Evolutionary conservation across 306 rosid genomes (phyloP).

Genomic region (Amphicarpaea edgeworthii): DNA sequence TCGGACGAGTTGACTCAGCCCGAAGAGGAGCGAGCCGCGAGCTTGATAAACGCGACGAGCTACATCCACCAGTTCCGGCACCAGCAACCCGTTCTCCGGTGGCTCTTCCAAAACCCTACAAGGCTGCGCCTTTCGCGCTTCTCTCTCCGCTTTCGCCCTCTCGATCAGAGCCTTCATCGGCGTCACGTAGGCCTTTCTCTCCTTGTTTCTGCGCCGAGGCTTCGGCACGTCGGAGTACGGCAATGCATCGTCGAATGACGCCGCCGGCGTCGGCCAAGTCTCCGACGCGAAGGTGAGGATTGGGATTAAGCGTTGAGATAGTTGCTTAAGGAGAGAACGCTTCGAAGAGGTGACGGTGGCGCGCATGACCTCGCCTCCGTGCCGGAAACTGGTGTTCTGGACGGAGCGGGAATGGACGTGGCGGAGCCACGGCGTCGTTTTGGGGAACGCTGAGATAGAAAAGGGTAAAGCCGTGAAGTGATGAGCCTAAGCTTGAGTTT

Average conservation of each 20-base stretch:
- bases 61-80: constrained; percentile 73
- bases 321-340: constrained; percentile 42
- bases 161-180: constrained; percentile 80
- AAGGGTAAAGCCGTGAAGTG: no score
- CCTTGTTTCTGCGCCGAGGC: constrained; percentile 57
- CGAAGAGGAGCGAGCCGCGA: constrained; percentile 54
- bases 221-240: constrained; percentile 67
- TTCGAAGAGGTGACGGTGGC: constrained; percentile 24
- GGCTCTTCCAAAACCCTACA: constrained; percentile 67
- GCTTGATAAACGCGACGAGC: constrained; percentile 72
- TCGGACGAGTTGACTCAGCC: constrained; percentile 59
- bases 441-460: background rate
- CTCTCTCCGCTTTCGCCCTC: constrained; percentile 72
- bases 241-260: constrained; percentile 1
- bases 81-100: constrained; percentile 79
- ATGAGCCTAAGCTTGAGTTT: background rate
- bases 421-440: constrained; percentile 14
- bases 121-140: constrained; percentile 67
- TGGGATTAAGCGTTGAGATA: constrained; percentile 35
- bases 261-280: constrained; percentile 24
- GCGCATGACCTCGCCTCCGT: constrained; percentile 46
- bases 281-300: constrained; percentile 45
- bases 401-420: no score
- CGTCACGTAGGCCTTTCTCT: constrained; percentile 76
- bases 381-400: constrained; percentile 2